Evolutionary conservation across 768 basidiomycete genomes (phyloP), one percentile per base, ranked within the genome.

Genomic region (Hygrophoropsis aurantiaca): DNA sequence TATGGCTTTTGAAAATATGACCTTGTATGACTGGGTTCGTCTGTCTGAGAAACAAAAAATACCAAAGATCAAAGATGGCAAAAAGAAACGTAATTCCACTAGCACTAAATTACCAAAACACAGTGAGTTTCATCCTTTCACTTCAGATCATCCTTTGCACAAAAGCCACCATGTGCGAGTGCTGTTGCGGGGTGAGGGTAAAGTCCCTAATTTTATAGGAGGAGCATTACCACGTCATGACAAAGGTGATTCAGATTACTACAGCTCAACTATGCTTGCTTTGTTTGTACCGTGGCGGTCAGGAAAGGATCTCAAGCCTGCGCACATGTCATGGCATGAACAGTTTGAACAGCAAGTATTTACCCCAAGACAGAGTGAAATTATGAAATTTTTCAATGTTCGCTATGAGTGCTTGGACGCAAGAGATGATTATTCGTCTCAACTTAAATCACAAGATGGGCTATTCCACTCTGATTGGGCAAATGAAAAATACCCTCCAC

Each of bases 381-480:
- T 62, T 0, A 70, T 71, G 43, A 38, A 48, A 15, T 65, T 66
- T 42, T 60, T 69, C 20, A 60, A 70, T 47, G 26, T 72, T 1
- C 25, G 43, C 16, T 68, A 71, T 53, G 68, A 72, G 43, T 71
- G 69, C 43, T 39, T 64, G 6, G 67, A 72, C 59, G 60, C 62
- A 3, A 32, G 62, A 18, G 68, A 72, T 52, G 68, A 70, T 39
- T 68, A 51, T 50, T 32, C 51, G 25, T 50, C 60, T 24, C 55
- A 60, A 46, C n/a, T n/a, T n/a, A n/a, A n/a, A n/a, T n/a, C n/a
- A n/a, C n/a, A n/a, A n/a, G n/a, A n/a, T n/a, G n/a, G n/a, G n/a
- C n/a, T n/a, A n/a, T n/a, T n/a, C n/a, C n/a, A n/a, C n/a, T n/a
- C n/a, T n/a, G n/a, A n/a, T n/a, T n/a, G n/a, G n/a, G n/a, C n/a